Base-by-base conservation (phyloP, 345 rosid species). In the Camelina hispida region DNA sequence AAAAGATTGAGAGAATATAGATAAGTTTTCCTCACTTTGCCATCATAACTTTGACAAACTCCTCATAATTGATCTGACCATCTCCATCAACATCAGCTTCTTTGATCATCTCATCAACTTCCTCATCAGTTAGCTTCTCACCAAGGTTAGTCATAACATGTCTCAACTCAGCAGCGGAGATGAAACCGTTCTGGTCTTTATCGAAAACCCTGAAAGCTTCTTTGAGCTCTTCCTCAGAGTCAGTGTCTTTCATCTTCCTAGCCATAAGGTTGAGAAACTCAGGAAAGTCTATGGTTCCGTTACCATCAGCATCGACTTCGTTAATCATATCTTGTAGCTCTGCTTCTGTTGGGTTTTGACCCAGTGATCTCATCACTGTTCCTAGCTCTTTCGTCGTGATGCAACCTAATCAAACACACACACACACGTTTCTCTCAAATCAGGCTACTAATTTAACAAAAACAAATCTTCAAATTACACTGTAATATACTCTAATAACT, bases 191-290 rank as follows among this genome's bases (percentile, higher is more conserved):
- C 42, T 79, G 82, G 42, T 79, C 82, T 54, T 79, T 79, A 11
- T 79, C 82, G 28, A 79, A 79, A 7, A 79, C 82, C 79, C 79
- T 73, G 47, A 79, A 79, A 2, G 81, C 81, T 62, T 79, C 81
- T 50, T 79, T 79, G 5, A 79, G 75, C 8, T 79, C 81, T 62
- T 79, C 81, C 69, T 79, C 81, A 1, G 47, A 84, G 16, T 84
- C 87, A 0, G 88, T 85, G 62, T 85, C 88, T 14, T 82, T 82
- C 88, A 85, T 85, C 69, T 85, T 85, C 40, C 83, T 30, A 44
- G 88, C 88, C 88, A 85, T 85, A 17, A 82, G 86, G 79, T 82
- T 85, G 4, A 84, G 80, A 58, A 84, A 84, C 81, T 84, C 87
- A 0, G 87, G 87, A 54, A 84, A 84, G 23, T 84, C 88, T 38